Conservation (phyloP, 108 stramenopile genomes). For the Cyclotella cryptica region DNA sequence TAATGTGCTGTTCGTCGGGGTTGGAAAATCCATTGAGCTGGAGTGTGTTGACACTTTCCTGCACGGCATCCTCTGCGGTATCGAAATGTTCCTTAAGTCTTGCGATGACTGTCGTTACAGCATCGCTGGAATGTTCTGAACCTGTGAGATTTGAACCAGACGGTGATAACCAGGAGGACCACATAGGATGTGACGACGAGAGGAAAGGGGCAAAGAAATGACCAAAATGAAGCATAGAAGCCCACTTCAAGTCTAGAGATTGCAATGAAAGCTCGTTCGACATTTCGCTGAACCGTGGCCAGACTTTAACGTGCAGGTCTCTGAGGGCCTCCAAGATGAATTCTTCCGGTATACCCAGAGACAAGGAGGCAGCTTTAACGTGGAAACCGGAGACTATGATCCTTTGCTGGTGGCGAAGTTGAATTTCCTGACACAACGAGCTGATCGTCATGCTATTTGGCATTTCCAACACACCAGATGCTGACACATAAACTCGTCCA, state of each 20-base stretch:
- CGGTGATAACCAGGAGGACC: constrained; percentile 71
- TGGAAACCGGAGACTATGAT: constrained; percentile 73
- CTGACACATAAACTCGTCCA: constrained; percentile 79
- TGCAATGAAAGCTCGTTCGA: constrained; percentile 8
- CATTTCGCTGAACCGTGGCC: constrained; percentile 26
- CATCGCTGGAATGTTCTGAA: constrained; percentile 3
- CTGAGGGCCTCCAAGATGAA: constrained; percentile 50
- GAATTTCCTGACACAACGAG: constrained; percentile 47
- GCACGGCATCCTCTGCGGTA: constrained; percentile 58
- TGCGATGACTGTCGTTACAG: constrained; percentile 26
- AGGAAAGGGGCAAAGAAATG: constrained; percentile 73
- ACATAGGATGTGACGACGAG: constrained; percentile 44
- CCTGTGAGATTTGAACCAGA: neutral
- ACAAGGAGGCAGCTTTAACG: constrained; percentile 57
- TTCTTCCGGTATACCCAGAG: constrained; percentile 50
- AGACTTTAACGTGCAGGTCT: constrained; percentile 56
- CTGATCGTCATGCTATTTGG: neutral
- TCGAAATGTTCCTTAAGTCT: constrained; percentile 57
- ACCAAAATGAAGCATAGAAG: constrained; percentile 70
- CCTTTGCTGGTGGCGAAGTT: constrained; percentile 60
- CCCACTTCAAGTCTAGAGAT: constrained; percentile 47
- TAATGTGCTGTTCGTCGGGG: constrained; percentile 59
- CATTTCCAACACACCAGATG: constrained; percentile 61
- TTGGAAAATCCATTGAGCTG: constrained; percentile 60
- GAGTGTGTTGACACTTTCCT: constrained; percentile 45